A percentile compares a stretch with the other conserved stretches of the same genome.
These are phyloP conservation scores for Phylloporus rhodoxanthus DNA, from an alignment of 768 basidiomycete genomes.

Conservation along the genomic window DNA sequence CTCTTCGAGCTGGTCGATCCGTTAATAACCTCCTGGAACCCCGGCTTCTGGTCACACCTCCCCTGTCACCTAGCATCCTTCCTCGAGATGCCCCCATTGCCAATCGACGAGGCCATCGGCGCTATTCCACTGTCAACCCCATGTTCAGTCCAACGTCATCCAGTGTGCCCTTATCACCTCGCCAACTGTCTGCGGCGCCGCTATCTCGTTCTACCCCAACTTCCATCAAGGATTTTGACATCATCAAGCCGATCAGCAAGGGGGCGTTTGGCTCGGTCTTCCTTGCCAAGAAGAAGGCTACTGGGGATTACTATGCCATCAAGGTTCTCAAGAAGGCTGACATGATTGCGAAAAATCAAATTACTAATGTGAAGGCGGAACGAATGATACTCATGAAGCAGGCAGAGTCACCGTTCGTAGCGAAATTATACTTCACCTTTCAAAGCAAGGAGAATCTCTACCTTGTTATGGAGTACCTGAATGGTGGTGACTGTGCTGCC, in stretches of 20 bases:
- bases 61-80: conserved; percentile 53
- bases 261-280: conserved; percentile 99
- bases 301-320: conserved; percentile 98
- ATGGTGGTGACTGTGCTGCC: conserved; percentile 96
- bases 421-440: conserved; percentile 97
- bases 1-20: conserved; percentile 61
- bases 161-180: conserved; percentile 71
- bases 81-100: conserved; percentile 46
- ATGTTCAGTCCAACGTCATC: conserved; percentile 50
- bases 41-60: conserved; percentile 65
- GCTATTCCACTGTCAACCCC: conserved; percentile 67
- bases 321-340: conserved; percentile 99
- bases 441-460: conserved; percentile 99
- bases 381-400: conserved; percentile 99
- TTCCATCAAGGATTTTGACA: conserved; percentile 97
- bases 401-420: conserved; percentile 96
- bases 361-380: conserved; percentile 99
- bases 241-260: conserved; percentile 99
- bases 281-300: conserved; percentile 95
- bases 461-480: conserved; percentile 98
- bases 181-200: conserved; percentile 73
- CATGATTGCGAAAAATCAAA: conserved; percentile 99
- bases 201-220: conserved; percentile 75
- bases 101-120: conserved; percentile 54
- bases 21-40: conserved; percentile 59